Evolutionary conservation across 2,329 filamentous ascomycete genomes (phyloP), one percentile per base, ranked within the genome.

Genomic region (Aquanectria penicillioides): DNA sequence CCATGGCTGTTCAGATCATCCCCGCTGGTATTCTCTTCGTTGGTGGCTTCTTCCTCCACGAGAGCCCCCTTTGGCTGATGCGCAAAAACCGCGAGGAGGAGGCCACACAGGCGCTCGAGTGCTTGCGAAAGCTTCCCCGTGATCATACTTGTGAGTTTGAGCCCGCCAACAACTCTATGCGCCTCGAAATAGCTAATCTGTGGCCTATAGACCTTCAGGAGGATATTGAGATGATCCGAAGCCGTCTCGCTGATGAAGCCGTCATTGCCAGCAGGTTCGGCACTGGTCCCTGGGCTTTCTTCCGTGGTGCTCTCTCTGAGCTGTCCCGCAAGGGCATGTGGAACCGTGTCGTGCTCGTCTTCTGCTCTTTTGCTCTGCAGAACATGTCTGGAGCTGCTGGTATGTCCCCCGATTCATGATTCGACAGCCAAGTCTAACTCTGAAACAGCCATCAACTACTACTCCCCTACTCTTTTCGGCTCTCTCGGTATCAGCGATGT

Each of bases 141-240:
- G 73, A 78, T 22, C 74, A 80, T 26, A 64, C 63, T 20, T 76
- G 71, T 71, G 54, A 59, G 68, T 51, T n/a, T 3, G 3, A 15
- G 4, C 29, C 18, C 1, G n/a, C 5, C 6, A 13, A 2, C 4
- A 9, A 9, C 3, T 18, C 7, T 5, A 12, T 18, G 18, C 12
- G n/a, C n/a, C n/a, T n/a, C 8, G 12, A 11, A 13, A 9, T 1
- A 13, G 22, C 59, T 70, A 15, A 70, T 10, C 0, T 1, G 13
- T 48, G 5, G 5, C 2, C 2, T 12, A 6, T 37, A 74, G 72
- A 79, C 58, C 74, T 86, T 18, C 77, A 78, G 48, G 78, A 80
- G 46, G 83, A 85, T 43, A 70, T 85, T 34, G 74, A 76, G 4
- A 80, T 81, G 65, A 82, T 84, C 17, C 69, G 71, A 22, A 66